Evolutionary conservation across 352 stramenopile genomes (phyloP).

Genomic region (Discostella stelligera): DNA sequence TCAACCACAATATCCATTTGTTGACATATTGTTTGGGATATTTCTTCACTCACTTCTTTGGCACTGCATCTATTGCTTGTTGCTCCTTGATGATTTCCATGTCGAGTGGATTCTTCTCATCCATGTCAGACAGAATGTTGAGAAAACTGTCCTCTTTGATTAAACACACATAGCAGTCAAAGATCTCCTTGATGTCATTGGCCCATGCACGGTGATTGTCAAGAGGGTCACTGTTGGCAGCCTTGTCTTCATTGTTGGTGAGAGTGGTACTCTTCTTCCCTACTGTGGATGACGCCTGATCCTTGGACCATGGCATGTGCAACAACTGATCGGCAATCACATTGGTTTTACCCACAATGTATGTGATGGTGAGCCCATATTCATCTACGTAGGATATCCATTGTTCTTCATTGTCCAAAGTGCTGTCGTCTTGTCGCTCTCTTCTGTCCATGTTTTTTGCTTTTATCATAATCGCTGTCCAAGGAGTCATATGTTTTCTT

Average conservation of each 20-base stretch:
- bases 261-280: constrained; percentile 2
- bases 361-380: constrained; percentile 21
- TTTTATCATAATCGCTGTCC: no score
- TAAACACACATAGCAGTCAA: background rate
- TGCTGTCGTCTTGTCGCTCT: no score
- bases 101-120: constrained; percentile 20
- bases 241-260: background rate
- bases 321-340: constrained; percentile 35
- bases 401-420: no score
- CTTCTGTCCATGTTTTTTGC: no score
- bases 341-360: constrained; percentile 33
- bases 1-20: constrained; percentile 1
- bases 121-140: background rate
- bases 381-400: constrained; percentile 46
- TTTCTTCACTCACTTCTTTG: constrained; percentile 1
- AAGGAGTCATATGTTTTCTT: no score
- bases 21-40: constrained; percentile 14
- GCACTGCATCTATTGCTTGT: constrained; percentile 3
- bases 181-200: background rate
- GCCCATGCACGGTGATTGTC: background rate
- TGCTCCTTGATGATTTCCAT: constrained; percentile 18
- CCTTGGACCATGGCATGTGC: constrained; percentile 6
- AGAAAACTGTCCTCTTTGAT: background rate
- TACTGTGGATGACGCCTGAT: background rate
- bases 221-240: background rate